phyloP scores from a whole-genome alignment of 2,329 filamentous ascomycete species.

The Botrytis galanthina region DNA sequence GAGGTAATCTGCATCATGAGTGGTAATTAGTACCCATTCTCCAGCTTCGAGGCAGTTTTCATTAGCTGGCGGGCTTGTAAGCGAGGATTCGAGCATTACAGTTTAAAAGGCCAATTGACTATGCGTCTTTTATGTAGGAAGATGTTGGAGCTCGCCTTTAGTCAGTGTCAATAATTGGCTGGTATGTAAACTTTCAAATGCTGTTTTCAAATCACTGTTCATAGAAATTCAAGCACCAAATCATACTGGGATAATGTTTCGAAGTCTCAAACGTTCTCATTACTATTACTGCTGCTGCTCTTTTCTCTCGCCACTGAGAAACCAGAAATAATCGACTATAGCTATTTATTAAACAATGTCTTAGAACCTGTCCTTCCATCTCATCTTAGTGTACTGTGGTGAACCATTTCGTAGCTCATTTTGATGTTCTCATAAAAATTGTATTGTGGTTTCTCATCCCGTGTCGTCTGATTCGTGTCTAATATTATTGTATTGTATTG shows the following conservation, averaged over 20 bases:
- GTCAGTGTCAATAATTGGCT: not conserved
- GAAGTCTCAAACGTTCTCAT: not conserved
- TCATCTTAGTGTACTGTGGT: not conserved
- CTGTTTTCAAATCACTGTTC: not conserved
- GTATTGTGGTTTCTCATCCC: not conserved
- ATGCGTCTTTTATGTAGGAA: not conserved
- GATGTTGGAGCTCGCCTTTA: not conserved
- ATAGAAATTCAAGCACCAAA: not conserved
- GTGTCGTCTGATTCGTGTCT: not conserved
- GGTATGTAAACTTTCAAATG: not conserved
- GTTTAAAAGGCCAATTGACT: not conserved
- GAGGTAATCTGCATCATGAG: not conserved
- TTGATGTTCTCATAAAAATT: conserved; percentile 1
- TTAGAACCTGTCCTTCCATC: not conserved
- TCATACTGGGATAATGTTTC: not conserved
- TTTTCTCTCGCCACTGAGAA: not conserved
- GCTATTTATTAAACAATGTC: not conserved
- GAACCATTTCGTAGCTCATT: not conserved
- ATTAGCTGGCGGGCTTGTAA: not conserved
- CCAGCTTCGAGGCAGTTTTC: not conserved
- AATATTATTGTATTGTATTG: not conserved
- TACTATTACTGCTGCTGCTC: not conserved
- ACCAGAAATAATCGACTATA: not conserved
- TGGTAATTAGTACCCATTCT: not conserved
- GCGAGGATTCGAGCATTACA: not conserved